Conservation (phyloP, 169 alveolate genomes). For the Cryptosporidium baileyi region DNA sequence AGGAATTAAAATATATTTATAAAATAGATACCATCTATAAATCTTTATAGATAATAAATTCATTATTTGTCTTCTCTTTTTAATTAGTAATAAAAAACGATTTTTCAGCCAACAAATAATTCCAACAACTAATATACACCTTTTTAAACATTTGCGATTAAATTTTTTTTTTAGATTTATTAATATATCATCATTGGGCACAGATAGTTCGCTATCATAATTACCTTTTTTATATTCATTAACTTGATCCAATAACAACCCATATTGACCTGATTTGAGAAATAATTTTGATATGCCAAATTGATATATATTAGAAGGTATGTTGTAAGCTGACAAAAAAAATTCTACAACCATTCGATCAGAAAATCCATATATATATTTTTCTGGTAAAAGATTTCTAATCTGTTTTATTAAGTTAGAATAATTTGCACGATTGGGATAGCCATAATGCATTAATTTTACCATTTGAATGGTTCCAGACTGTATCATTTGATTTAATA, state of each 20-base stretch:
- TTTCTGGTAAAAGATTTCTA: constrained; percentile 47
- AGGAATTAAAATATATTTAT: constrained; percentile 28
- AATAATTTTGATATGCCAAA: constrained; percentile 63
- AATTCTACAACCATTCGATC: constrained; percentile 64
- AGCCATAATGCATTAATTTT: constrained; percentile 73
- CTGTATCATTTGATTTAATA: constrained; percentile 70
- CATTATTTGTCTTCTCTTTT: constrained; percentile 10
- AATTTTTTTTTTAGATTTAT: constrained; percentile 2
- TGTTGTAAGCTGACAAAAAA: constrained; percentile 39
- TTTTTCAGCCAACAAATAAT: constrained; percentile 46
- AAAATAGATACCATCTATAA: constrained; percentile 55
- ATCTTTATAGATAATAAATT: constrained; percentile 1
- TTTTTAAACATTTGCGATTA: constrained; percentile 18
- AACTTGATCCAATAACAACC: constrained; percentile 48
- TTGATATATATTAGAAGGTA: constrained; percentile 51
- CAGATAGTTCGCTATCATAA: not conserved
- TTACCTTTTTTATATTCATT: constrained; percentile 49
- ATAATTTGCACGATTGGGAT: constrained; percentile 70
- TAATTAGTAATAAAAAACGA: constrained; percentile 34
- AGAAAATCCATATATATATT: constrained; percentile 62
- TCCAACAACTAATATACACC: constrained; percentile 44
- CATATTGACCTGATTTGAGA: constrained; percentile 66
- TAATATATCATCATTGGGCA: constrained; percentile 30
- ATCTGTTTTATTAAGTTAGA: constrained; percentile 42
- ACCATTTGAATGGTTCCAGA: constrained; percentile 73